Evolutionary conservation across 352 stramenopile genomes (phyloP), one percentile per base, ranked within the genome.

Genomic region (Globisporangium mamillatum): DNA sequence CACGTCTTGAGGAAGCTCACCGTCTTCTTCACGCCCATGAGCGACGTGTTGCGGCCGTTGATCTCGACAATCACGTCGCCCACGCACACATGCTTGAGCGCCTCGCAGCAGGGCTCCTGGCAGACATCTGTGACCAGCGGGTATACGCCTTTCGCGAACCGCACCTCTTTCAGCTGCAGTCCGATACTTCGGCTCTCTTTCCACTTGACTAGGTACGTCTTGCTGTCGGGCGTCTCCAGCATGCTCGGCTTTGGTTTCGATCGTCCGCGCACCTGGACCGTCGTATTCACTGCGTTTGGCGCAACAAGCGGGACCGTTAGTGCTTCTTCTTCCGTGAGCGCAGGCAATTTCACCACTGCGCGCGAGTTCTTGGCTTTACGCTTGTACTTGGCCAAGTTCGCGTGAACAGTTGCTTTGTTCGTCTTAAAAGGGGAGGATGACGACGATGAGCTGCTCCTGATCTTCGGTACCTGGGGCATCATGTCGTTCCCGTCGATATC

Each of bases 1-100:
- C 86, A 93, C 34, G 88, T 89, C 67, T 89, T 92, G 29, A 96
- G 72, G 67, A 96, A 96, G 66, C 79, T 91, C 48, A 94, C 85
- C 27, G 88, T 96, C 75, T 96, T 96, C 72, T 96, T 96, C 34
- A 96, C 88, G 34, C 88, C 86, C 88, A 96, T 96, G 16, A 84
- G 86, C 16, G 88, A 94, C 57, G 86, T 94, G 62, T 96, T 93
- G 67, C 85, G 84, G n/a, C 86, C 86, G 64, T 96, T 96, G 63
- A 96, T 94, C 73, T 96, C 88, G 34, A 96, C 71, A 57, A 96
- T 92, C 61, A 96, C 75, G 62, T 96, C 88, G 16, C 88, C 88
- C 18, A 94, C 74, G 65, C 84, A 92, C 67, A 96, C 87, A 75
- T 94, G 88, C 64, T 90, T 88, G 38, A 96, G 71, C 58, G 80